Conservation (phyloP, 257 asterid genomes). For the Plectranthus barbatus region DNA sequence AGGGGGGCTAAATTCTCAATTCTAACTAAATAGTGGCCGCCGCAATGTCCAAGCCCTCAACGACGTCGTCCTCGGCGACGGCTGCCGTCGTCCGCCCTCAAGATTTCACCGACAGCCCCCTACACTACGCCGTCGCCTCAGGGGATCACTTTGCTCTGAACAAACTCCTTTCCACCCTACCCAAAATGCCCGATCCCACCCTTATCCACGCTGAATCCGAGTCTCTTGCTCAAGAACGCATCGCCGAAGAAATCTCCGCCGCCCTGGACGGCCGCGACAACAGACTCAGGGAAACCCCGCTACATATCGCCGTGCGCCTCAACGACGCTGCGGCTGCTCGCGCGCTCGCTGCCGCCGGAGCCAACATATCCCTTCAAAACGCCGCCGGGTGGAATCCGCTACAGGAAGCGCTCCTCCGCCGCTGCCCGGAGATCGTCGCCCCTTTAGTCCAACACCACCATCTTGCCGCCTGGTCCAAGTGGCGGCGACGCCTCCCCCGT, state of each 20-base stretch:
- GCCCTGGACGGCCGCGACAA: constrained; percentile 82
- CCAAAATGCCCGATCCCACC: constrained; percentile 44
- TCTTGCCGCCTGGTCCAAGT: constrained; percentile 75
- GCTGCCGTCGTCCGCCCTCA: constrained; percentile 50
- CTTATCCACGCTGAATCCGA: constrained; percentile 47
- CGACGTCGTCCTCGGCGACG: constrained; percentile 29
- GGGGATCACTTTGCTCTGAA: constrained; percentile 55
- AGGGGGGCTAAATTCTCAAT: not conserved
- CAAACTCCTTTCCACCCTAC: constrained; percentile 48
- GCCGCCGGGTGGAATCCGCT: constrained; percentile 88
- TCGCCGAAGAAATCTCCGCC: constrained; percentile 61
- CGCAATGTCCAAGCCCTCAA: constrained; percentile 41
- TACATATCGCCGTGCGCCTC: constrained; percentile 91
- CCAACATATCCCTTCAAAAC: constrained; percentile 80
- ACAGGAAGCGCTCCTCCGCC: constrained; percentile 85
- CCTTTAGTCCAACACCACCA: constrained; percentile 77
- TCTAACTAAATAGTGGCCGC: not conserved
- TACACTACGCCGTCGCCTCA: constrained; percentile 75
- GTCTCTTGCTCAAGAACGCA: constrained; percentile 52
- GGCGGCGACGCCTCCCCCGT: constrained; percentile 93
- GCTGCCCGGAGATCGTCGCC: constrained; percentile 56
- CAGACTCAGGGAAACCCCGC: constrained; percentile 61
- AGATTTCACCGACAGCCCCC: constrained; percentile 67
- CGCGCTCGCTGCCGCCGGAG: constrained; percentile 66
- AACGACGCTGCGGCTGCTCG: constrained; percentile 60